Evolutionary conservation across 768 basidiomycete species (phyloP).

Genomic region (Naganishia randhawae): DNA sequence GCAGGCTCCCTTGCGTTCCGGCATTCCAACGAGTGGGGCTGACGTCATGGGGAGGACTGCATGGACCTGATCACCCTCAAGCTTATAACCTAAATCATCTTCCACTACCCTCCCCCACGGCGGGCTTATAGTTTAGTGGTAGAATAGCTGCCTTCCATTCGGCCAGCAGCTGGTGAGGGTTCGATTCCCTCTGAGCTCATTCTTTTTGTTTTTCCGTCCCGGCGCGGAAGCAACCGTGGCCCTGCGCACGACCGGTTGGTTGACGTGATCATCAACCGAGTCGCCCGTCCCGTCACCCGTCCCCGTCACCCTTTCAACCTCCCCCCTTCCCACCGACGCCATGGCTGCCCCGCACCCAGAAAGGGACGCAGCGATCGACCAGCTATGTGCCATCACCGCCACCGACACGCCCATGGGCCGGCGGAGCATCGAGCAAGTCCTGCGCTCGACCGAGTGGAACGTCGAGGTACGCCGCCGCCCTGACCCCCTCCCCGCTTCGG

Average conservation of each 20-base stretch:
- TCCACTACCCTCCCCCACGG: too few relatives aligned
- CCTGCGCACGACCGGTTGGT: neutral
- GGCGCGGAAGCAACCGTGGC: neutral
- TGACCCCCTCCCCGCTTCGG: neutral
- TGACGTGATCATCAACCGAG: slow-evolving; percentile 6
- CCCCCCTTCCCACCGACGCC: neutral
- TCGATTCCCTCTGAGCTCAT: slow-evolving; percentile 19
- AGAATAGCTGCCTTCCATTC: slow-evolving; percentile 26
- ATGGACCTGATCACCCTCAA: too few relatives aligned
- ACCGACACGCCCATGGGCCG: slow-evolving; percentile 33
- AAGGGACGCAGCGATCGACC: slow-evolving; percentile 38
- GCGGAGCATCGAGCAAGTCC: slow-evolving; percentile 43
- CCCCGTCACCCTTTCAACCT: too few relatives aligned
- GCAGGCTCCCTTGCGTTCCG: neutral
- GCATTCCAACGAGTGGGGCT: too few relatives aligned
- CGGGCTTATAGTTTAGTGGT: slow-evolving; percentile 18
- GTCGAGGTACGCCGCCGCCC: slow-evolving; percentile 40
- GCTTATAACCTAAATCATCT: too few relatives aligned
- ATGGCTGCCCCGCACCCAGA: neutral
- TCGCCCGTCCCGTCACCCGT: too few relatives aligned
- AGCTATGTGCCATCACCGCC: slow-evolving; percentile 45
- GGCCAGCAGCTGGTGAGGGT: slow-evolving; percentile 22
- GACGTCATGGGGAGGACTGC: too few relatives aligned
- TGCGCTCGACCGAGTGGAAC: slow-evolving; percentile 45
- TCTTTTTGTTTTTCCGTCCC: neutral